Base-by-base conservation (phyloP, 441 rosid species). In the Kokia cookei region DNA sequence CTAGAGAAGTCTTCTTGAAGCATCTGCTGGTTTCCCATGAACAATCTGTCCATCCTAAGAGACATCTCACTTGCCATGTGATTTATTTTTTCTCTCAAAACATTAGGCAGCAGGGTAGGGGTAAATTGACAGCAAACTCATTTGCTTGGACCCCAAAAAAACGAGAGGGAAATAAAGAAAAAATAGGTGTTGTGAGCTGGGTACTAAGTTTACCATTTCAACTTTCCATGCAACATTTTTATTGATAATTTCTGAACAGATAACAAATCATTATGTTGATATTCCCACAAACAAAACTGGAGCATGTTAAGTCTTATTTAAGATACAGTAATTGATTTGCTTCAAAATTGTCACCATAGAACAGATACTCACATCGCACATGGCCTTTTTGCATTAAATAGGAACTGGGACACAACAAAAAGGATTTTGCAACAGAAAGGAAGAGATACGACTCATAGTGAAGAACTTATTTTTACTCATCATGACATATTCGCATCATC, bases 1-100 rank as follows among this genome's bases (percentile, higher is more conserved):
- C 93, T 87, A 11, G 88, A 92, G 40, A 80, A 77, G 71, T 84
- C 90, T 79, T 85, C 91, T 48, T 68, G 83, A 24, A 48, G 81
- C 17, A 29, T 70, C 43, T 75, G 81, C 65, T 79, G 80, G 63
- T 78, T 82, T 74, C 81, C 84, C 77, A 86, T 58, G 12, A 86
- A 82, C 78, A 85, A 73, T 69, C 84, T 74, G 74, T 81, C 86
- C 74, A 88, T 69, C 74, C 83, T 76, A 45, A 60, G 78, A 62
- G 87, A 73, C 66, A 80, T 67, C 19, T 77, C 83, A 71, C 78
- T 73, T 26, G 27, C 60, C 62, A 76, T 13, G n/a, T 27, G 78
- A 73, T 73, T 80, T 65, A 63, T 53, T 51, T 73, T 86, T 29
- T 85, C 87, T 54, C 77, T 79, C 22, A 77, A 75, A 69, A 61